Evolutionary conservation across 1,284 basidiomycete genomes (phyloP), one percentile per base, ranked within the genome.

Genomic region (Phenoliferia sp.): DNA sequence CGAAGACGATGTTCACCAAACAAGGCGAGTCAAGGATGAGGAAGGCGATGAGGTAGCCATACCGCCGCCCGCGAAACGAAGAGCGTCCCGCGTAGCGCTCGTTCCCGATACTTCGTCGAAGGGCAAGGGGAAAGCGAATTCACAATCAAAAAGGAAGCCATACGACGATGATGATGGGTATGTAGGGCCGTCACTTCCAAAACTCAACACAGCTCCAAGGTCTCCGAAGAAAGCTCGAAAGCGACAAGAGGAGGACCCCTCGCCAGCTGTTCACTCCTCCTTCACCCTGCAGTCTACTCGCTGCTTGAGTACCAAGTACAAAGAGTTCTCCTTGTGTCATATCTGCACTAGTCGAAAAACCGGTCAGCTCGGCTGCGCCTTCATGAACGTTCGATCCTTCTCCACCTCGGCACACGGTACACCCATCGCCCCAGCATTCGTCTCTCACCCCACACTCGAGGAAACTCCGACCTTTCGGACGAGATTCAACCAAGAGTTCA

Each of bases 401-500:
- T 52, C 48, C 22, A 9, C 6, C 48, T 6, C 48, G 7, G 5
- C 17, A 6, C 22, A 22, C 48, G 48, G 48, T 26, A 52, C 48
- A 26, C 9, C 17, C 48, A 6, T 52, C 48, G 5, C 48, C 48
- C 48, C 48, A 7, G 48, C 48, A 5, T 52, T 52, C 48, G 17
- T 52, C 17, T 52, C 48, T 6, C 9, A 7, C 48, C 48, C 28
- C 48, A 7, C 48, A 9, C 9, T 19, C 9, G 22, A 19, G 9
- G 48, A 52, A 22, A 7, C 5, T 9, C 48, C 48, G 5, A 6
- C 6, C 48, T 52, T 52, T 19, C 48, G 22, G 17, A 52, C 48
- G 22, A 26, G 5, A 19, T 58, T 63, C 74, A 80, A 78, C 67
- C 57, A 64, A 2, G 55, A 56, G 0, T 67, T 80, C 19, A 72